Percentiles rank a stretch among this genome's conserved stretches.
Conservation (phyloP, 495 filamentous ascomycete species). For the Saxispiralis lemnorum region DNA sequence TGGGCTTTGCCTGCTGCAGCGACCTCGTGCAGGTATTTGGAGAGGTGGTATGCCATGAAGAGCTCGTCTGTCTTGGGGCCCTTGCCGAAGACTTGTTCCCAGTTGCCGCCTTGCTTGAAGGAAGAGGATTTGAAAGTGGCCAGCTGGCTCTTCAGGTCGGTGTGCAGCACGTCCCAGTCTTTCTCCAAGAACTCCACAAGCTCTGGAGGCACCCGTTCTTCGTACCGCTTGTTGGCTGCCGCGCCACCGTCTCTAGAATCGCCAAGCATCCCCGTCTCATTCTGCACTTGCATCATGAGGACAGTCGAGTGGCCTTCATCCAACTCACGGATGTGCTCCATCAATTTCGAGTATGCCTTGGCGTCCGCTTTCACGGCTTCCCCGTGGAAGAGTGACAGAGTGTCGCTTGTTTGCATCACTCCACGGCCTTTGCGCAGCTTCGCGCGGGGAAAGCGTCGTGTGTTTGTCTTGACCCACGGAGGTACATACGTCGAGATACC, state of each 20-base stretch:
- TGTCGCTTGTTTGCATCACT: constrained; percentile 1
- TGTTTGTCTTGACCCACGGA: constrained; percentile 30
- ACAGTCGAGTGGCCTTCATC: constrained; percentile 28
- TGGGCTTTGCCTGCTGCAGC: constrained; percentile 27
- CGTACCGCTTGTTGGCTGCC: constrained; percentile 24
- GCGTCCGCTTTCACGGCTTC: constrained; percentile 24
- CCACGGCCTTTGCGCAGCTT: constrained; percentile 1
- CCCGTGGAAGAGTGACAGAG: constrained; percentile 9
- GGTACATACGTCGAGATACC: constrained; percentile 26
- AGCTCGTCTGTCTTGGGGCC: constrained; percentile 29
- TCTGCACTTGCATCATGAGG: constrained; percentile 37
- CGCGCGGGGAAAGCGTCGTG: constrained; percentile 18
- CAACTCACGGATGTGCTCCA: constrained; percentile 26
- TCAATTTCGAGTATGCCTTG: constrained; percentile 24
- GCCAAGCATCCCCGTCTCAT: constrained; percentile 30
- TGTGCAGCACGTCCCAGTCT: constrained; percentile 23
- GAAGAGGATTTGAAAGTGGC: neutral
- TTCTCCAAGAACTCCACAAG: constrained; percentile 18
- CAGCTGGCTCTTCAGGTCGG: constrained; percentile 19
- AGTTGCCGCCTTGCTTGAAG: constrained; percentile 12
- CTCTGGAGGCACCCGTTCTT: constrained; percentile 22
- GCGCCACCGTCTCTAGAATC: constrained; percentile 29
- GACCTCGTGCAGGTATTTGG: constrained; percentile 29
- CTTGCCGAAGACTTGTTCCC: constrained; percentile 28
- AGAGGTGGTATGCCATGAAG: constrained; percentile 35